Base-by-base conservation (phyloP, 441 rosid genomes). In the Metrosideros polymorpha region DNA sequence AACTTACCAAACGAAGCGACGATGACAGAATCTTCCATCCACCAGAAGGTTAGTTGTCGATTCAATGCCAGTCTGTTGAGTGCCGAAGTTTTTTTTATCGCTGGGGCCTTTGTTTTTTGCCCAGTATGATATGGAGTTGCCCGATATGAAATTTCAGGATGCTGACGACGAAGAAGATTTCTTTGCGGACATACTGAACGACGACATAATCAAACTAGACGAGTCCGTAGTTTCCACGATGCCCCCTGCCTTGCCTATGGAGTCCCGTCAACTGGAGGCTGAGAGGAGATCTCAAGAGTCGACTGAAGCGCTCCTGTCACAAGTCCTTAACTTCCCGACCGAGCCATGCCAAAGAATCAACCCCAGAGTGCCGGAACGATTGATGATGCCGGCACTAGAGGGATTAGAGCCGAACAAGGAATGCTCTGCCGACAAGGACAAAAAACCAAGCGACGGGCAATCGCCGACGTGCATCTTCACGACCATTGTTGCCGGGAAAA, bases 201-300 rank as follows among this genome's bases (percentile, higher is more conserved):
- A 96, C 75, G 99, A 97, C 45, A 95, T 95, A 83, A 91, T 94
- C 88, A 89, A 92, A 49, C 93, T 97, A 6, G 97, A 95, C 22
- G 94, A 93, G 79, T 63, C 87, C 42, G 55, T 86, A 5, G 57
- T 85, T 50, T 75, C 83, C n/a, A 43, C 52, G 3, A 4, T 86
- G 63, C 85, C 84, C 9, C 79, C 53, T 32, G n/a, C 35, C 30
- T 79, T 75, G 30, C 86, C 88, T 19, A 29, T 55, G 56, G 79
- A 76, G 84, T 82, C 61, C 25, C 56, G 63, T 79, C 85, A 24
- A 85, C 52, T 53, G 10, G 88, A 88, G 82, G 35, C 85, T 3
- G 85, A 27, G 49, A 22, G 83, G 85, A 82, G 82, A 52, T 63
- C 91, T 88, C 87, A 61, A 55, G 86, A 79, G 82, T 77, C 86